Conservation (phyloP, 768 basidiomycete species). For the Tricholoma sp. region DNA sequence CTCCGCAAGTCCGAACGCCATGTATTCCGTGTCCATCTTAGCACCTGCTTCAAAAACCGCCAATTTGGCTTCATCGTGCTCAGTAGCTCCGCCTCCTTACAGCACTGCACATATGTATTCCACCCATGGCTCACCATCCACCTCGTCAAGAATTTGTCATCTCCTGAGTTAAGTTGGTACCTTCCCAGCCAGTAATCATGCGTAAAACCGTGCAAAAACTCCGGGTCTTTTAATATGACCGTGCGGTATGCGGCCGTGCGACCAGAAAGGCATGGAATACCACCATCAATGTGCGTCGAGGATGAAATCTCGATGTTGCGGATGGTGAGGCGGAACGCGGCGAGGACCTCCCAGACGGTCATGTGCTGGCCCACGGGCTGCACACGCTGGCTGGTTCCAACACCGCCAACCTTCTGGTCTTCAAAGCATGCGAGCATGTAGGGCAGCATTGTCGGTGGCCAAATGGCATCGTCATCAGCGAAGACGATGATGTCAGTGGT, state of each 20-base stretch:
- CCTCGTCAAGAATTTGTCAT: conserved; percentile 90
- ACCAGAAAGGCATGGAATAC: conserved; percentile 86
- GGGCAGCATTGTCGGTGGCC: conserved; percentile 88
- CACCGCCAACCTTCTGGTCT: conserved; percentile 90
- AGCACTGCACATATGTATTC: conserved; percentile 90
- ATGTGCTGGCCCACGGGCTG: conserved; percentile 70
- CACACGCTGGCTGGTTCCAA: conserved; percentile 87
- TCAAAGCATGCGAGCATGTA: conserved; percentile 90
- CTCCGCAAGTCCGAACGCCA: conserved; percentile 89
- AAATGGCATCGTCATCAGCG: conserved; percentile 94
- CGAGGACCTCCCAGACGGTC: conserved; percentile 95
- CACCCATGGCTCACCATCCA: conserved; percentile 98
- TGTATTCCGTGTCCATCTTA: conserved; percentile 92
- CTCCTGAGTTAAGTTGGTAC: conserved; percentile 92
- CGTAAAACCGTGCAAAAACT: conserved; percentile 89
- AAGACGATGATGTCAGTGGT: conserved; percentile 93
- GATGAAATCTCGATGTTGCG: conserved; percentile 90
- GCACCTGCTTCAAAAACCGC: conserved; percentile 91
- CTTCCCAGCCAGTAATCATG: conserved; percentile 93
- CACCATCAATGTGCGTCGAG: conserved; percentile 90
- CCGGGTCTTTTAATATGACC: conserved; percentile 91
- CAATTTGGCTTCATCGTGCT: conserved; percentile 97
- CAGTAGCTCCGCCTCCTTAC: conserved; percentile 78
- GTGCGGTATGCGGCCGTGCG: conserved; percentile 93
- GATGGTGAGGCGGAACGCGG: conserved; percentile 88